phyloP scores from a whole-genome alignment of 2,329 filamentous ascomycete species.

The Chrysoporthe cubensis region DNA sequence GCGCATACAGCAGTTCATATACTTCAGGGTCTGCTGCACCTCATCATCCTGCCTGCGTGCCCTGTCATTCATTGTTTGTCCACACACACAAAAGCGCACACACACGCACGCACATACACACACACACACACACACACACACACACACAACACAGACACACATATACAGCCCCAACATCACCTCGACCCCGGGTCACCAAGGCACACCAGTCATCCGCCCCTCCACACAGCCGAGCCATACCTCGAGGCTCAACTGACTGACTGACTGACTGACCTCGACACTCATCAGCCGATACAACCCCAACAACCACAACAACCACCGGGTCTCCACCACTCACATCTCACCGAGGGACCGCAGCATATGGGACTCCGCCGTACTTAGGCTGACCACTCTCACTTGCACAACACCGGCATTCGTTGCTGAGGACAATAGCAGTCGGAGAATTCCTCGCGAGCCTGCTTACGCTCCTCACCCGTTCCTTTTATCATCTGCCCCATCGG shows the following conservation, averaged over 20 bases:
- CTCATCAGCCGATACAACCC: slow-evolving; percentile 23
- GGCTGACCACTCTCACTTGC: slow-evolving; percentile 13
- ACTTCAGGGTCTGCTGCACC: slow-evolving; percentile 23
- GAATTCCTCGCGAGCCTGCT: slow-evolving; percentile 4
- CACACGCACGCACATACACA: background rate
- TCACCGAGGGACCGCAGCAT: slow-evolving; percentile 7
- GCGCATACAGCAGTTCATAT: slow-evolving; percentile 23
- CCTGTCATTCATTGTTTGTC: slow-evolving; percentile 22
- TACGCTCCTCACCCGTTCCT: slow-evolving; percentile 30
- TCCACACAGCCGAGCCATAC: slow-evolving; percentile 27
- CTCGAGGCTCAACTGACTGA: slow-evolving; percentile 25
- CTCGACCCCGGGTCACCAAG: slow-evolving; percentile 15
- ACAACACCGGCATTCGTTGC: too few species aligned
- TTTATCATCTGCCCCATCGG: slow-evolving; percentile 23
- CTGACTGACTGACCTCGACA: slow-evolving; percentile 17
- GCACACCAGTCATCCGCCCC: slow-evolving; percentile 13
- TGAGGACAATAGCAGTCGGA: too few species aligned
- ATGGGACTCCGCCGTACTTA: slow-evolving; percentile 19
- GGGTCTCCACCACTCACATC: too few species aligned
- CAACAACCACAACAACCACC: background rate
- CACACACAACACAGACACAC: background rate
- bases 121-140: background rate
- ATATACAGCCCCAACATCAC: slow-evolving; percentile 18
- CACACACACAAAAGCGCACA: background rate
- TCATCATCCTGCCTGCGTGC: slow-evolving; percentile 6